Base-by-base conservation (phyloP, 202 grass and related monocot species). In the Setaria viridis region DNA sequence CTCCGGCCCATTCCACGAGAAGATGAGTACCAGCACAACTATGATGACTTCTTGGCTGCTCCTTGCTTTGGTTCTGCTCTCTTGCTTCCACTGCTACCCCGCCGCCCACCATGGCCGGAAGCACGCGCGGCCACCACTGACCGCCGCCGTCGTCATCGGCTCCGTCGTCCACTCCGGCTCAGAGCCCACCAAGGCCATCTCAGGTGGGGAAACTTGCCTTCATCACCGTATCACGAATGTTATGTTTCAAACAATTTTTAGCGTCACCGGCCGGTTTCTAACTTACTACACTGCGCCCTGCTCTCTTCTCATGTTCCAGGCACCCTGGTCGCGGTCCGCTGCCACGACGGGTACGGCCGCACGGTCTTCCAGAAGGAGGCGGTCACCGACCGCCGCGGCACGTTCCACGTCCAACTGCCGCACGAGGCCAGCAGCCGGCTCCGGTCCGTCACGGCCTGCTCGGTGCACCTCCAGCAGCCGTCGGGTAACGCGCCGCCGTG, bases 271-370 rank as follows among this genome's bases (percentile, higher is more conserved):
- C 58, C 21, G 20, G 13, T 53, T 35, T 53, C 14, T 74, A 35
- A 72, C 41, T 35, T 35, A 35, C 2, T 5, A 46, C 9, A 17
- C 15, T n/a, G 47, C 2, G 10, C 59, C 4, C 47, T 1, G 46
- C 30, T 63, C 32, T 33, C 30, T 10, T 56, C 13, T 20, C 48
- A 0, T 60, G 37, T 48, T 9, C 1, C 76, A 90, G 88, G 79
- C 21, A 9, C 49, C 0, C 14, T 2, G 30, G 58, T 51, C 3
- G 39, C 73, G 45, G 58, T 83, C 67, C 7, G 48, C 30, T 90
- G 84, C 84, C 65, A 54, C 47, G 83, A 90, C 70, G 70, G 76
- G 9, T 74, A 73, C 69, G 69, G 85, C 7, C 69, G 69, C 7
- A 20, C 59, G 7, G 58, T 80, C 0, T 74, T 81, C 85, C 69